Evolutionary conservation across 176 grass and related monocot species (phyloP).

Genomic region (Cenchrus purpureus): DNA sequence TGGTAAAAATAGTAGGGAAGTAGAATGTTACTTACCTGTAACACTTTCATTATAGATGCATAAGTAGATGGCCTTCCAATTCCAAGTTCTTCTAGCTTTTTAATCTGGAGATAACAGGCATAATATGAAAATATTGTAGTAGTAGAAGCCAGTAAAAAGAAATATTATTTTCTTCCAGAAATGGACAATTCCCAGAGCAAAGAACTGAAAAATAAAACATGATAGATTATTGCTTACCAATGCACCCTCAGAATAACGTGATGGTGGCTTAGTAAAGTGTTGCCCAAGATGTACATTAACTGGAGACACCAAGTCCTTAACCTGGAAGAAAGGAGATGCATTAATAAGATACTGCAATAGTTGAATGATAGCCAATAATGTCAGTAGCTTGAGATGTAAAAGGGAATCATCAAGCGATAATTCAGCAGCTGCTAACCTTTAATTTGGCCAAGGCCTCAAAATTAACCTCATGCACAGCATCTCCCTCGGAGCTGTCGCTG

Average conservation of each 20-base stretch:
- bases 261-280: constrained; percentile 84
- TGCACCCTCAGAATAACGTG: constrained; percentile 80
- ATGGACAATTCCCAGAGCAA: constrained; percentile 29
- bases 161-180: constrained; percentile 10
- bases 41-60: constrained; percentile 88
- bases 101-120: constrained; percentile 62
- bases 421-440: constrained; percentile 46
- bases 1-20: neutral
- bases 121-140: constrained; percentile 9
- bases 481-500: constrained; percentile 33
- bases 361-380: constrained; percentile 30
- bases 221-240: constrained; percentile 67
- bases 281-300: constrained; percentile 64
- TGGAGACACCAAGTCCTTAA: constrained; percentile 63
- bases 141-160: constrained; percentile 23
- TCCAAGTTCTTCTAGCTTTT: constrained; percentile 97
- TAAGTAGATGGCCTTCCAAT: constrained; percentile 98
- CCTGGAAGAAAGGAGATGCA: constrained; percentile 60
- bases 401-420: neutral
- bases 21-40: constrained; percentile 56
- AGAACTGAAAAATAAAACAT: constrained; percentile 27
- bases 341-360: constrained; percentile 27
- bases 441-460: constrained; percentile 63
- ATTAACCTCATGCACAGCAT: constrained; percentile 39
- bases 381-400: constrained; percentile 26